Percentiles rank a stretch among this genome's conserved stretches.
phyloP scores from a whole-genome alignment of 805 yeast genomes.

The Candida ipomoeae region DNA sequence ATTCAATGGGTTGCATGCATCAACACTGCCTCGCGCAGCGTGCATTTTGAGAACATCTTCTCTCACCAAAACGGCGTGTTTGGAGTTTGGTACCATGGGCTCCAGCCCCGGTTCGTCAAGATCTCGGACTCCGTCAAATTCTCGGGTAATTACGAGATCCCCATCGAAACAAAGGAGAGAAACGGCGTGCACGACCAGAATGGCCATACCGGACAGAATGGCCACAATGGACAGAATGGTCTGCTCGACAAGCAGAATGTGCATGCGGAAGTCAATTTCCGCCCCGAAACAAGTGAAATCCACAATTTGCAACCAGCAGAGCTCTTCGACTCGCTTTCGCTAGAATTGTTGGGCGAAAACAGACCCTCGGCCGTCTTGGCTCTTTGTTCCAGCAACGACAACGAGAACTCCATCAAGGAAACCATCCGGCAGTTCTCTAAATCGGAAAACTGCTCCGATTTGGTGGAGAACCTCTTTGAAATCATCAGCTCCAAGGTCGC shows the following conservation, averaged over 20 bases:
- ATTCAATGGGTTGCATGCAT: constrained; percentile 1
- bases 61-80: constrained; percentile 29
- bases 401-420: constrained; percentile 29
- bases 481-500: constrained; percentile 27
- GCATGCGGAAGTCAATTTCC: constrained; percentile 13
- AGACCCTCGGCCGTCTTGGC: constrained; percentile 17
- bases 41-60: constrained; percentile 25
- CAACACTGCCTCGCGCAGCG: neutral
- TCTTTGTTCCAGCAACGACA: constrained; percentile 27
- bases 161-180: constrained; percentile 25
- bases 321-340: constrained; percentile 18
- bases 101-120: constrained; percentile 23
- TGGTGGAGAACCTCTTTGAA: constrained; percentile 23
- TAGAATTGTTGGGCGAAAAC: constrained; percentile 11
- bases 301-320: constrained; percentile 23
- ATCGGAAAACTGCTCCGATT: constrained; percentile 26
- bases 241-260: neutral
- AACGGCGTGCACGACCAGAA: constrained; percentile 15
- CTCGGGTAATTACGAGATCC: constrained; percentile 15
- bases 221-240: constrained; percentile 11
- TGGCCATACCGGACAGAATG: neutral
- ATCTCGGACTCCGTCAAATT: constrained; percentile 14
- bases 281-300: constrained; percentile 20
- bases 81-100: constrained; percentile 39
- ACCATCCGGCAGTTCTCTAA: constrained; percentile 33